Evolutionary conservation across 1,284 basidiomycete species (phyloP).

Genomic region (Tilletia horrida): DNA sequence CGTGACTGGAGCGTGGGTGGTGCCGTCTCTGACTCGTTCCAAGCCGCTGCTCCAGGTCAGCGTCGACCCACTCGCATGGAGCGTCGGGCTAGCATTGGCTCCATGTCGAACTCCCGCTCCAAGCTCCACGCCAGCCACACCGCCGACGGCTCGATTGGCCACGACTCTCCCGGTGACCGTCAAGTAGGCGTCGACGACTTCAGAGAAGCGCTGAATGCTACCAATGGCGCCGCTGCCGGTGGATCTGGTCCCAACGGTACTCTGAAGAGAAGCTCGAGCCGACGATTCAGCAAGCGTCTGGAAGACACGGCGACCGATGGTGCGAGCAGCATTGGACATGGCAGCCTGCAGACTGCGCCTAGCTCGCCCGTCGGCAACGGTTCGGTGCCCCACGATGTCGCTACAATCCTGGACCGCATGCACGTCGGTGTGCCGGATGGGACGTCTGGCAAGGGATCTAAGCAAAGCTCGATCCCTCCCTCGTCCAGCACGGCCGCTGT

Average conservation of each 20-base stretch:
- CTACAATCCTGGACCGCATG: not conserved
- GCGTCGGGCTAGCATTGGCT: constrained; percentile 15
- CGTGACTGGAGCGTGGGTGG: constrained; percentile 48
- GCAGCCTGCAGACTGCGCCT: not conserved
- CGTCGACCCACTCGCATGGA: not conserved
- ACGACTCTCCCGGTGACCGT: constrained; percentile 15
- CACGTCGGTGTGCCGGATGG: constrained; percentile 12
- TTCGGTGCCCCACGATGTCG: constrained; percentile 4
- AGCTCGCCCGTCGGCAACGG: not conserved
- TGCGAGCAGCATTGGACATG: not conserved
- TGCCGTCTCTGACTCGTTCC: constrained; percentile 34
- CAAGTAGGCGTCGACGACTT: constrained; percentile 37
- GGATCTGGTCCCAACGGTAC: constrained; percentile 9
- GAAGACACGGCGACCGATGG: constrained; percentile 6
- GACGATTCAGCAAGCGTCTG: constrained; percentile 1
- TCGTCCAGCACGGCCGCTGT: no score
- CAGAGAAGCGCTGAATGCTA: constrained; percentile 28
- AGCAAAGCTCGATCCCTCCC: no score
- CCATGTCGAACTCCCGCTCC: not conserved
- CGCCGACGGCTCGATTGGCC: constrained; percentile 20
- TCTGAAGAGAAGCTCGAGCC: not conserved
- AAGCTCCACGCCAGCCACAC: constrained; percentile 17
- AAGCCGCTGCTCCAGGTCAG: constrained; percentile 6
- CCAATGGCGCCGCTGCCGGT: constrained; percentile 5
- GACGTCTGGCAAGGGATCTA: not conserved